These are phyloP conservation scores for Eimeria maxima DNA, from an alignment of 169 alveolate species.

Conservation along the genomic window DNA sequence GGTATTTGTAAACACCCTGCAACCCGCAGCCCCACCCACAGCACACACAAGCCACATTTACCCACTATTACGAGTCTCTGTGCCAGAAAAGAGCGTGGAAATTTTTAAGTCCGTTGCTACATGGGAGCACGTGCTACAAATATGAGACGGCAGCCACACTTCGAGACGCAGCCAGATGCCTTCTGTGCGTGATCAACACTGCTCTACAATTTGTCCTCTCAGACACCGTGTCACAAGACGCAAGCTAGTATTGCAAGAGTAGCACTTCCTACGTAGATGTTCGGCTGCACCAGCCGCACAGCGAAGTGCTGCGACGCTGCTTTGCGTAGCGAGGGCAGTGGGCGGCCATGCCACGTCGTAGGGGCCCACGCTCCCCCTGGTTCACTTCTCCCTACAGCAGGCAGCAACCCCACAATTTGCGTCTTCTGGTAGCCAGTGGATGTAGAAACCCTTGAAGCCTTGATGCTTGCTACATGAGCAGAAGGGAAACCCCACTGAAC, in stretches of 20 bases:
- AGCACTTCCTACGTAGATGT: constrained; percentile 1
- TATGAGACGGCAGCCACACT: not conserved
- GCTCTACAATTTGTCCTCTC: not conserved
- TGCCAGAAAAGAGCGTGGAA: not conserved
- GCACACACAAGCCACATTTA: not conserved
- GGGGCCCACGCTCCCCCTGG: constrained; percentile 75
- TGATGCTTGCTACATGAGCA: not conserved
- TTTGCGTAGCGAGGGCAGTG: not conserved
- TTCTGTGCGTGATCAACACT: not conserved
- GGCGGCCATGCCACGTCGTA: constrained; percentile 57
- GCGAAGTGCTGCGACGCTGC: constrained; percentile 16
- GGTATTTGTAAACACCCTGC: constrained; percentile 71
- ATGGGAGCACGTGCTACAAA: not conserved
- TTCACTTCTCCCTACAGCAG: constrained; percentile 11
- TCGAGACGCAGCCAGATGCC: not conserved
- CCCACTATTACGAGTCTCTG: not conserved
- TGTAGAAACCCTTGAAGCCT: not conserved
- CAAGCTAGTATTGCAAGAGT: not conserved
- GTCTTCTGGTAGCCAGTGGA: not conserved
- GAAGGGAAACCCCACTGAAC: constrained; percentile 49
- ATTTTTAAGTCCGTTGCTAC: not conserved
- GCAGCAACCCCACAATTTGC: constrained; percentile 68
- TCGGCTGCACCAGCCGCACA: constrained; percentile 66
- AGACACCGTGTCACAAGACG: not conserved
- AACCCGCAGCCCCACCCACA: not conserved